A percentile compares a stretch with the other conserved stretches of the same genome.
These are phyloP conservation scores for Coprinopsis marcescibilis DNA, from an alignment of 768 basidiomycete species.

Conservation along the genomic window DNA sequence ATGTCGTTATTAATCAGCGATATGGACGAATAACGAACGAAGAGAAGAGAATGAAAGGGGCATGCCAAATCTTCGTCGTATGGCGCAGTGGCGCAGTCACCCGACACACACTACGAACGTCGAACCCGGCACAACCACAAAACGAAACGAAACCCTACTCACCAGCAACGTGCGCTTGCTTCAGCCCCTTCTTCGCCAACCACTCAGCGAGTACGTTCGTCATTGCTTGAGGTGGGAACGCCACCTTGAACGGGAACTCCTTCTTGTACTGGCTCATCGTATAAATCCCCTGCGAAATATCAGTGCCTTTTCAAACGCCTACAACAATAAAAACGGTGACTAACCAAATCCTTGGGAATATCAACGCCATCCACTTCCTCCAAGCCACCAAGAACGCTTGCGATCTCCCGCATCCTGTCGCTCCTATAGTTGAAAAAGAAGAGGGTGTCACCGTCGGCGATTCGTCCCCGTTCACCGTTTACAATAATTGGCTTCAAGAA, in stretches of 20 bases:
- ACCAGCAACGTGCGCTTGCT: constrained; percentile 88
- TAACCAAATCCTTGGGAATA: constrained; percentile 74
- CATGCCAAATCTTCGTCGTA: too few relatives aligned
- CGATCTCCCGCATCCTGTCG: constrained; percentile 92
- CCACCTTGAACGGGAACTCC: constrained; percentile 83
- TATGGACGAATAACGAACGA: not conserved
- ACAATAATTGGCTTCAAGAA: constrained; percentile 94
- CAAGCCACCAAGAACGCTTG: constrained; percentile 70
- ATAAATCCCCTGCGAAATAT: constrained; percentile 58
- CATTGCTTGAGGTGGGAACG: constrained; percentile 94
- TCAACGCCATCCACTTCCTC: constrained; percentile 82
- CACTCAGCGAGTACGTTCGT: constrained; percentile 93
- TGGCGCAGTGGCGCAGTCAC: too few relatives aligned
- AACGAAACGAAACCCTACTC: constrained; percentile 11
- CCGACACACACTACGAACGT: too few relatives aligned
- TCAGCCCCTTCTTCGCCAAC: constrained; percentile 71
- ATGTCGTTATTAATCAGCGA: constrained; percentile 2
- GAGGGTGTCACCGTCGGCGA: constrained; percentile 84
- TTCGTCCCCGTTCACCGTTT: constrained; percentile 68
- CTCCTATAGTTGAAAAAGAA: constrained; percentile 99
- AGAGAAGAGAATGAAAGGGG: too few relatives aligned
- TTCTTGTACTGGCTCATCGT: constrained; percentile 94
- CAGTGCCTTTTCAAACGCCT: not conserved
- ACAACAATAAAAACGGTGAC: constrained; percentile 18
- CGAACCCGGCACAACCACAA: not conserved